phyloP scores from a whole-genome alignment of 441 rosid species.

The Pelargonium citronellum region DNA sequence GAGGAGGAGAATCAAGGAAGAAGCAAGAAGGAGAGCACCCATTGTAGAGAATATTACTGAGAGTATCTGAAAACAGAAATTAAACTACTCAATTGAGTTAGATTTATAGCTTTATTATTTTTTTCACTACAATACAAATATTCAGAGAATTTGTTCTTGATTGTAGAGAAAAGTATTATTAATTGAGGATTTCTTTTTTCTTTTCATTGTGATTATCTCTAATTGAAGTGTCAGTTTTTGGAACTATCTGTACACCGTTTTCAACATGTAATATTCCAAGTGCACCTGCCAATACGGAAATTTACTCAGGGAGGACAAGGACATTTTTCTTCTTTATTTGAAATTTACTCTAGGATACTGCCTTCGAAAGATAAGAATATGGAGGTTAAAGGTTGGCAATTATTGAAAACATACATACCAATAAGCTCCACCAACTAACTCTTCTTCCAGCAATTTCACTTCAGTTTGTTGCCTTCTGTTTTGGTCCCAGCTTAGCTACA shows the following conservation, averaged over 20 bases:
- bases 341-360: neutral
- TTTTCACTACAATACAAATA: neutral
- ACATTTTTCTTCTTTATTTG: too few species aligned
- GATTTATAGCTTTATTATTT: neutral
- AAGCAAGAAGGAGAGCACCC: constrained; percentile 23
- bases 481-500: neutral
- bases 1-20: constrained; percentile 17
- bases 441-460: neutral
- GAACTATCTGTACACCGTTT: neutral
- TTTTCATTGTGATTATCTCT: neutral
- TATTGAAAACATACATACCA: neutral
- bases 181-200: neutral
- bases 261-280: neutral
- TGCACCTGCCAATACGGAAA: neutral
- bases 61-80: neutral
- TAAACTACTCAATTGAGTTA: neutral
- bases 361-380: neutral
- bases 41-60: neutral
- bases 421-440: neutral
- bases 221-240: constrained; percentile 2
- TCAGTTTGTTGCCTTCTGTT: neutral
- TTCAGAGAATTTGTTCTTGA: neutral
- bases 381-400: too few species aligned
- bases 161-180: neutral
- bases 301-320: too few species aligned